phyloP scores from a whole-genome alignment of 2,329 filamentous ascomycete species.

The Diaporthe humulicola region DNA sequence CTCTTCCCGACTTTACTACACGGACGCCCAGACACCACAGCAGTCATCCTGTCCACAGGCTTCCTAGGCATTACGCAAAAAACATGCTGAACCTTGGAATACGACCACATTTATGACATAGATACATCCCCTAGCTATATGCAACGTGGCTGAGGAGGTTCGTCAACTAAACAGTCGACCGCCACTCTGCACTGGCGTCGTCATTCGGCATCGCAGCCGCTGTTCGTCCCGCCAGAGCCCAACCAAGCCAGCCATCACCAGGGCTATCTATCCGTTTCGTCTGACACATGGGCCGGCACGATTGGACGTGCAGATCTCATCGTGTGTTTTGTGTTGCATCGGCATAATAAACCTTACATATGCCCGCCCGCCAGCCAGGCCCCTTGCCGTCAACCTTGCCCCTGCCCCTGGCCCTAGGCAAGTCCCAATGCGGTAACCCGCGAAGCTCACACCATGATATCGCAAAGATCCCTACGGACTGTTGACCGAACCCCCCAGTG shows the following conservation, averaged over 20 bases:
- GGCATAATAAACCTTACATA: constrained; percentile 28
- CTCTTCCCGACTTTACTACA: constrained; percentile 9
- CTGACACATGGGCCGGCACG: constrained; percentile 22
- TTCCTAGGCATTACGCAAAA: constrained; percentile 11
- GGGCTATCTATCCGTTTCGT: not conserved
- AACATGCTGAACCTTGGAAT: constrained; percentile 9
- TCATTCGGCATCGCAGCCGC: constrained; percentile 5
- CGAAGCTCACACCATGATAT: constrained; percentile 21
- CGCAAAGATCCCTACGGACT: constrained; percentile 4
- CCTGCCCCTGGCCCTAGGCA: constrained; percentile 14
- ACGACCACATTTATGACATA: constrained; percentile 17
- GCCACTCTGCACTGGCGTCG: constrained; percentile 10
- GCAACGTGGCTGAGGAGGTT: constrained; percentile 20
- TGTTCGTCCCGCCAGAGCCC: not conserved
- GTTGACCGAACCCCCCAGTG: not conserved
- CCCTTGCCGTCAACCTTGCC: constrained; percentile 26
- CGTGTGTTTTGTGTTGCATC: constrained; percentile 29
- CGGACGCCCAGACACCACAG: not conserved
- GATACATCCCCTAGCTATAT: not conserved
- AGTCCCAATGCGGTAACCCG: constrained; percentile 38
- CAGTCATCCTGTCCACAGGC: not conserved
- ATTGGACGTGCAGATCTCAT: constrained; percentile 28
- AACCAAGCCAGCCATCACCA: constrained; percentile 7
- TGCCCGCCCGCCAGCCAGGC: constrained; percentile 6
- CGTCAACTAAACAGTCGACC: constrained; percentile 27